These are phyloP conservation scores for Phytophthora pluvialis DNA, from an alignment of 352 stramenopile genomes.

Conservation along the genomic window DNA sequence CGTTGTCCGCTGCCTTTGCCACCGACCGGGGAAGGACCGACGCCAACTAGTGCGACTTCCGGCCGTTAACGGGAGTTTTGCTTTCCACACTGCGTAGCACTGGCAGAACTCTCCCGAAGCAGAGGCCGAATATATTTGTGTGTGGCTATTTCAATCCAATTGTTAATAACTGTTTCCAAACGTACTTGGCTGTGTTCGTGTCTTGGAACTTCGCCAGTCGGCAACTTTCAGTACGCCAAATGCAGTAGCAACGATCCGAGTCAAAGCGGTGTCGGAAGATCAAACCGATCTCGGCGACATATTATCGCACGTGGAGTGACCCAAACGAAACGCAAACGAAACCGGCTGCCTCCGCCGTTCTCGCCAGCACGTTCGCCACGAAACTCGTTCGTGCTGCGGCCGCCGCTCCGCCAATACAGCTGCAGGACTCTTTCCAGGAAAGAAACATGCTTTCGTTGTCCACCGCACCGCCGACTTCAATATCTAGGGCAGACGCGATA, in stretches of 20 bases:
- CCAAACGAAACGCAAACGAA: slow-evolving; percentile 9
- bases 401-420: background rate
- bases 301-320: slow-evolving; percentile 16
- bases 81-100: slow-evolving; percentile 17
- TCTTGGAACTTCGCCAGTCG: no score
- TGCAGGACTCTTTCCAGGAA: background rate
- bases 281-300: slow-evolving; percentile 3
- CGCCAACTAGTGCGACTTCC: slow-evolving; percentile 9
- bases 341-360: no score
- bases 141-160: slow-evolving; percentile 2
- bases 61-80: slow-evolving; percentile 10
- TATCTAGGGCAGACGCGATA: background rate
- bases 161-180: background rate
- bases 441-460: background rate
- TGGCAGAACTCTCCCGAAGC: background rate
- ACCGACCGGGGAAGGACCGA: background rate
- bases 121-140: slow-evolving; percentile 30
- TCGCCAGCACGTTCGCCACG: background rate
- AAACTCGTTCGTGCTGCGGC: background rate
- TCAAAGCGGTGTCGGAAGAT: background rate
- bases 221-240: no score
- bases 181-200: no score
- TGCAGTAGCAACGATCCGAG: background rate
- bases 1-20: slow-evolving; percentile 6
- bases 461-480: background rate